A percentile compares a stretch with the other conserved stretches of the same genome.
These are phyloP conservation scores for Penicillium tannophilum DNA, from an alignment of 495 filamentous ascomycete genomes.

Conservation along the genomic window DNA sequence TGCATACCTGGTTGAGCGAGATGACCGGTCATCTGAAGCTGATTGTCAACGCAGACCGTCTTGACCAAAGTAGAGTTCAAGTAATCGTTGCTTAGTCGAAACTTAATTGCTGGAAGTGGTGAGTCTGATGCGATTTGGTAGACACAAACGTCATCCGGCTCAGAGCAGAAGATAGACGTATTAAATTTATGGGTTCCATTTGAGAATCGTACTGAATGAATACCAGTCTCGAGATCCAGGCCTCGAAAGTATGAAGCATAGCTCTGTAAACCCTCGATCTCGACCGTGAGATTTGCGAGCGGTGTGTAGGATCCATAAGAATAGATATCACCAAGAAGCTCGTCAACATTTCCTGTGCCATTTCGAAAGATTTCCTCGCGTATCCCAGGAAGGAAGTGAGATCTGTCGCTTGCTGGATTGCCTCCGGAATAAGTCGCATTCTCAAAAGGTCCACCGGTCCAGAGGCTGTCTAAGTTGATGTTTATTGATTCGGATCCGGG, in stretches of 20 bases:
- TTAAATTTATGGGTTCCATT: conserved; percentile 3
- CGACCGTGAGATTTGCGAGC: conserved; percentile 46
- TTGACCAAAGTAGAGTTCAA: conserved; percentile 19
- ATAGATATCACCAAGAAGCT: conserved; percentile 39
- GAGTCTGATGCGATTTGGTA: conserved; percentile 39
- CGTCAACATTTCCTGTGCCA: conserved; percentile 44
- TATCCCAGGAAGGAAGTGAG: conserved; percentile 40
- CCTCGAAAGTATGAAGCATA: conserved; percentile 38
- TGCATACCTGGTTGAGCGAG: conserved; percentile 39
- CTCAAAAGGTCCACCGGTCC: conserved; percentile 49
- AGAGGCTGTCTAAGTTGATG: conserved; percentile 48
- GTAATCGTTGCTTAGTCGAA: conserved; percentile 36
- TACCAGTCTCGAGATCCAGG: conserved; percentile 44
- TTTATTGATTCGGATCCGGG: conserved; percentile 40
- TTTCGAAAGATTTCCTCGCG: conserved; percentile 48
- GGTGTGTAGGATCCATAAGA: conserved; percentile 50
- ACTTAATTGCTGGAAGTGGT: conserved; percentile 35
- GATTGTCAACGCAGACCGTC: conserved; percentile 28
- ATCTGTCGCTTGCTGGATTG: conserved; percentile 40
- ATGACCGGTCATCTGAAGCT: conserved; percentile 30
- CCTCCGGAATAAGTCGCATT: conserved; percentile 44
- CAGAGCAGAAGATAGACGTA: conserved; percentile 39
- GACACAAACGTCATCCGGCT: conserved; percentile 51
- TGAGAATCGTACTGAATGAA: conserved; percentile 29
- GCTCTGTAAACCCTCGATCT: conserved; percentile 29